Percentiles rank a stretch among this genome's conserved stretches.
These are phyloP conservation scores for Fusarium coicis DNA, from an alignment of 2,329 filamentous ascomycete genomes.

Conservation along the genomic window DNA sequence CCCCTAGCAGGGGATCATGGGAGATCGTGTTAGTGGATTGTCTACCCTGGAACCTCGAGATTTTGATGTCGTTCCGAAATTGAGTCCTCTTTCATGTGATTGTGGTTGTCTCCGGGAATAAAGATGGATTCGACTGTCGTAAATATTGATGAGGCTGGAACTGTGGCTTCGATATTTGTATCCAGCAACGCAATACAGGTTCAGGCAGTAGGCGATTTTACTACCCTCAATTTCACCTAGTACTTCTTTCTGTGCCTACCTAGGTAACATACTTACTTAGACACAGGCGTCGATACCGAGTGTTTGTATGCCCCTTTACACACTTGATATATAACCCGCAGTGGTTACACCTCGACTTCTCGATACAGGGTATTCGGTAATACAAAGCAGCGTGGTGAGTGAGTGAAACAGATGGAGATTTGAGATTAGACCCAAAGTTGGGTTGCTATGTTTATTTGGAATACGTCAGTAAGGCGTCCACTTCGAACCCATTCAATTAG, in stretches of 20 bases:
- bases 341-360: not conserved
- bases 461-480: not conserved
- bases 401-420: not conserved
- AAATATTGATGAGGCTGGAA: not conserved
- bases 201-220: not conserved
- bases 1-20: conserved; percentile 27
- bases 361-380: not conserved
- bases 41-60: conserved; percentile 2
- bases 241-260: not conserved
- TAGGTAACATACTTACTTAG: too few relatives aligned
- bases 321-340: not conserved
- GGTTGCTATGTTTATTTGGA: not conserved
- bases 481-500: too few relatives aligned
- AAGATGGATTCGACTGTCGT: not conserved
- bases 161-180: not conserved
- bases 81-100: conserved; percentile 17
- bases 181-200: not conserved
- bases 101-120: not conserved
- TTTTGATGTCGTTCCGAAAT: not conserved
- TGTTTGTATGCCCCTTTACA: not conserved
- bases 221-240: not conserved
- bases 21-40: not conserved
- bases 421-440: too few relatives aligned
- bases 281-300: not conserved
- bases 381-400: not conserved